Base-by-base conservation (phyloP, 352 stramenopile genomes). In the Phytophthora macrochlamydospora region DNA sequence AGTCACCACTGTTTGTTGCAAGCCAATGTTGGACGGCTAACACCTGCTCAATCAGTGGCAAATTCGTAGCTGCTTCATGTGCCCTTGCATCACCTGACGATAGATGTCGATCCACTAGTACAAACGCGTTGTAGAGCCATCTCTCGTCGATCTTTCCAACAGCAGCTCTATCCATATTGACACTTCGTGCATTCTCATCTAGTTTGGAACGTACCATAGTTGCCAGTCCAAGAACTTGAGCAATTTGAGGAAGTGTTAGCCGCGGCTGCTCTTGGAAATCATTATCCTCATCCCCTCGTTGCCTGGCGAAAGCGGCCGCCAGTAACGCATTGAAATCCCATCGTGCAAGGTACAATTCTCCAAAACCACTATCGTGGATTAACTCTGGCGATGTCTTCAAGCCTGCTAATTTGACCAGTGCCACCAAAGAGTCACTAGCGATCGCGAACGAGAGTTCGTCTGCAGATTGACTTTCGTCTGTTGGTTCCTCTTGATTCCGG, bases 281-380 rank as follows among this genome's bases (percentile, higher is more conserved):
- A 43, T 85, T 81, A 7, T 60, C 50, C 50, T 76, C 60, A 9
- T 81, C 30, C 2, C 77, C 78, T 45, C 56, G 68, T 14, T 70
- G 68, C 7, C 83, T 58, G 4, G 62, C 67, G 18, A 91, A 87
- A 9, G 68, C 64, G 6, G 86, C 58, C 0, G 44, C 44, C 7
- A 91, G 40, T 5, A 91, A 51, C 1, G 68, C 67, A 30, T 85
- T 82, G 13, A 89, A 51, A 30, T 77, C 65, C 83, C 81, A 89
- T 3, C 75, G 71, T 7, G 69, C 49, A 58, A 84, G 61, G 37
- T 78, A 92, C 42, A 90, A 45, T 14, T 85, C 75, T 4, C 76
- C 71, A 59, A 92, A 92, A 6, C 52, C 32, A 18, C 51, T 54
- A 44, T 61, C 37, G 7, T 74, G 55, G 18, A 46, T 62, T 24